These are phyloP conservation scores for Ogataea populi-albae DNA, from an alignment of 805 yeast species.

Conservation along the genomic window DNA sequence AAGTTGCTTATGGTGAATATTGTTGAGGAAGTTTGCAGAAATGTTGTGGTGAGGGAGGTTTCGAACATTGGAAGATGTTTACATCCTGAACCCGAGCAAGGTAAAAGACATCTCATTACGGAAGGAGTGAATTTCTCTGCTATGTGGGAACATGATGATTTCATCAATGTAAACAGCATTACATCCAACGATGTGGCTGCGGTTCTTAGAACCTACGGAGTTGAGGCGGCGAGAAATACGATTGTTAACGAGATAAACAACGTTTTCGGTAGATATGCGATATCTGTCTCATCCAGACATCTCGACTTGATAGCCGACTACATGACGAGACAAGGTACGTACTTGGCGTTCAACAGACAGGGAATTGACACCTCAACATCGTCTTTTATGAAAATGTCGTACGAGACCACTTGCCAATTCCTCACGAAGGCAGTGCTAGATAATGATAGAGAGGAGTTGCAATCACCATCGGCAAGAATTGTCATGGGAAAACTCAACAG, in stretches of 20 bases:
- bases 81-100: conserved; percentile 69
- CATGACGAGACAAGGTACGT: conserved; percentile 99
- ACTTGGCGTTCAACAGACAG: conserved; percentile 94
- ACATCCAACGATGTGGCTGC: conserved; percentile 91
- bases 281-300: conserved; percentile 88
- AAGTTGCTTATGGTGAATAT: conserved; percentile 96
- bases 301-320: conserved; percentile 95
- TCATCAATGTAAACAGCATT: conserved; percentile 85
- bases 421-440: conserved; percentile 94
- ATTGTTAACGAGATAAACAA: conserved; percentile 93
- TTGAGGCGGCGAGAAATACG: conserved; percentile 98
- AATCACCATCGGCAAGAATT: conserved; percentile 89
- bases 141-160: conserved; percentile 97
- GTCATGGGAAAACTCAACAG: conserved; percentile 87
- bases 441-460: conserved; percentile 82
- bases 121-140: conserved; percentile 98
- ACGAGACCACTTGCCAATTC: conserved; percentile 97
- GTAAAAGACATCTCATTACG: conserved; percentile 77
- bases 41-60: conserved; percentile 89
- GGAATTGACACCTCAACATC: conserved; percentile 96
- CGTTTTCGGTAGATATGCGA: conserved; percentile 95
- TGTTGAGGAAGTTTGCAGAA: conserved; percentile 86
- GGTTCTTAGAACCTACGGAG: conserved; percentile 90
- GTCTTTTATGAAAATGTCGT: conserved; percentile 97
- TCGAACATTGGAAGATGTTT: conserved; percentile 90